These are phyloP conservation scores for Pelargonium citronellum DNA, from an alignment of 441 rosid species.

Conservation along the genomic window DNA sequence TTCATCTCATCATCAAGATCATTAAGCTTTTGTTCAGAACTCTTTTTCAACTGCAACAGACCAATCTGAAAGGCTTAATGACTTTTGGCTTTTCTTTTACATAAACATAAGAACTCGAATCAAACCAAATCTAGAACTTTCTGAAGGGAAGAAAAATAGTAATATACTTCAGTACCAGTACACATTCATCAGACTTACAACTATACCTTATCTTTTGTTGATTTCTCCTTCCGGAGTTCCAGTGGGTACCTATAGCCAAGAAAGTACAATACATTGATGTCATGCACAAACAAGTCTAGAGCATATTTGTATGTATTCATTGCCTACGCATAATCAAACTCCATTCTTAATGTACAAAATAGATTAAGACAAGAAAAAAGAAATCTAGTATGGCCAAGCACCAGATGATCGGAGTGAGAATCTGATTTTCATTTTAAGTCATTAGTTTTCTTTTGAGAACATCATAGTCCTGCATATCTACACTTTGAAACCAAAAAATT, in stretches of 20 bases:
- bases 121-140: not conserved
- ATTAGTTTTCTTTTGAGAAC: not conserved
- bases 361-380: not conserved
- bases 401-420: not conserved
- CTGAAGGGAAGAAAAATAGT: conserved; percentile 6
- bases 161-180: not conserved
- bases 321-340: not conserved
- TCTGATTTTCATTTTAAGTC: not conserved
- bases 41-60: conserved; percentile 56
- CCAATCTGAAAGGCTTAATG: conserved; percentile 10
- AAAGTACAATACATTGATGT: conserved; percentile 9
- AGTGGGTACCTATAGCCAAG: conserved; percentile 70
- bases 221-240: conserved; percentile 87
- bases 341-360: conserved; percentile 2
- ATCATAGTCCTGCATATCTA: not conserved
- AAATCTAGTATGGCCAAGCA: not conserved
- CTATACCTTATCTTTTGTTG: conserved; percentile 78
- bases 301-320: not conserved
- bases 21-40: conserved; percentile 35
- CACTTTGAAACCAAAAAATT: conserved; percentile 5
- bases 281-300: not conserved
- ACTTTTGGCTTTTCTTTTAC: not conserved
- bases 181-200: conserved; percentile 4
- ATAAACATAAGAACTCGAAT: not conserved
- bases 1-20: conserved; percentile 32